These are phyloP conservation scores for Ehretia macrophylla DNA, from an alignment of 257 asterid genomes.

Conservation along the genomic window DNA sequence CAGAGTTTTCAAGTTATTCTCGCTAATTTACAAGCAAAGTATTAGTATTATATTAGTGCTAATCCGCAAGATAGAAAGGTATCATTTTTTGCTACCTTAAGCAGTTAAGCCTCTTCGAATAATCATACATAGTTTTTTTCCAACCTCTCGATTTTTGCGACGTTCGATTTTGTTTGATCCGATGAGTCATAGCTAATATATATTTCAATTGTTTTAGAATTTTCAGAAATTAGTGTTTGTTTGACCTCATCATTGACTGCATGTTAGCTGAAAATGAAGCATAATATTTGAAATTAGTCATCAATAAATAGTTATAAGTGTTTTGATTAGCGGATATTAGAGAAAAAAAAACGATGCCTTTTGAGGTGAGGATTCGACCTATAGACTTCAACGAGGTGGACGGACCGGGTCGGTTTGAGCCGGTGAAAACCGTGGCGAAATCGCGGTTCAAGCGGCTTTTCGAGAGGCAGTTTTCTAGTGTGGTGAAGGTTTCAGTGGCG, in stretches of 20 bases:
- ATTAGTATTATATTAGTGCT: slow-evolving; percentile 16
- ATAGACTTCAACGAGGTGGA: slow-evolving; percentile 43
- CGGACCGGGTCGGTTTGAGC: slow-evolving; percentile 38
- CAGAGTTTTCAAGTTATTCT: slow-evolving; percentile 45
- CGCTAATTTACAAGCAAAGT: slow-evolving; percentile 22
- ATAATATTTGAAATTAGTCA: background rate
- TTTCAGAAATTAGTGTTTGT: slow-evolving; percentile 12
- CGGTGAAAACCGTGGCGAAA: slow-evolving; percentile 48
- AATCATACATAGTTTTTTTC: slow-evolving; percentile 19
- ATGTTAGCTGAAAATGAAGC: slow-evolving; percentile 12
- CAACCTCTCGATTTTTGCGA: slow-evolving; percentile 19
- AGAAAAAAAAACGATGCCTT: slow-evolving; percentile 25
- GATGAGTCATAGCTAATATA: background rate
- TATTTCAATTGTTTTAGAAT: background rate
- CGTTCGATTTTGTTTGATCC: slow-evolving; percentile 25
- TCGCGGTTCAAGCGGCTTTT: slow-evolving; percentile 79
- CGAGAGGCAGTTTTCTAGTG: slow-evolving; percentile 67
- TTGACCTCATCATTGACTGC: slow-evolving; percentile 27
- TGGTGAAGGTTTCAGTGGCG: slow-evolving; percentile 34
- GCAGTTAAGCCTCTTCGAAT: slow-evolving; percentile 13
- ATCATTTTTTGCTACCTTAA: slow-evolving; percentile 18
- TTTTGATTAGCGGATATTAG: background rate
- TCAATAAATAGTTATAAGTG: background rate
- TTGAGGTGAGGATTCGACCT: slow-evolving; percentile 80
- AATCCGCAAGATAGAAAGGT: slow-evolving; percentile 22